Percentiles rank a stretch among this genome's conserved stretches.
Evolutionary conservation across 257 asterid species (phyloP).

Genomic region (Solanum lignicaule): DNA sequence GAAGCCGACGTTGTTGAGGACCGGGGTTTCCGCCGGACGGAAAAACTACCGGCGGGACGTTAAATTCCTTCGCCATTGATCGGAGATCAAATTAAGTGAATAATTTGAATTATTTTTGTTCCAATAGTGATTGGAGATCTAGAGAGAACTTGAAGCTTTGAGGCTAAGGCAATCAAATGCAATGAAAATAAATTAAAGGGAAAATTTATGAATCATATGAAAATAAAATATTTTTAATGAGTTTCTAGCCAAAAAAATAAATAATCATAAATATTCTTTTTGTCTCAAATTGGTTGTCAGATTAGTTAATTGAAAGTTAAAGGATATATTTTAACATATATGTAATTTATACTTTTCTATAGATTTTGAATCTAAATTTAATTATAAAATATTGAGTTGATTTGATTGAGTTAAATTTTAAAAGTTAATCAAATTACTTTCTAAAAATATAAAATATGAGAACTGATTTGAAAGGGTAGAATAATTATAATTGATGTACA

Average conservation of each 20-base stretch:
- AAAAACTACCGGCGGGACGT: slow-evolving; percentile 74
- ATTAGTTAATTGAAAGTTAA: too few species aligned
- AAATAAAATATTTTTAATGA: too few species aligned
- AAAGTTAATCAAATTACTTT: too few species aligned
- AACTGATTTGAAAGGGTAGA: too few species aligned
- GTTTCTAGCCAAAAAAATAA: neutral
- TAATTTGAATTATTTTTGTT: neutral
- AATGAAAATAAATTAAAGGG: neutral
- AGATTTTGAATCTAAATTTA: neutral
- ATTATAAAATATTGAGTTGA: too few species aligned
- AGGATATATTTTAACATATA: too few species aligned
- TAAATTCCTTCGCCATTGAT: slow-evolving; percentile 71
- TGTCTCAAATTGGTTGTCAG: neutral
- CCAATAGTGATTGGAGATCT: neutral
- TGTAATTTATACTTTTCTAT: too few species aligned
- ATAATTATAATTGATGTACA: too few species aligned
- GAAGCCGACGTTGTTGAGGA: slow-evolving; percentile 64
- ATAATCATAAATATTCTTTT: too few species aligned
- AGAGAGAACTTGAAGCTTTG: neutral
- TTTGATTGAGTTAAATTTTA: too few species aligned
- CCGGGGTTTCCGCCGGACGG: slow-evolving; percentile 69
- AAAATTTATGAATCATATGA: neutral
- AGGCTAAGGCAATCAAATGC: neutral
- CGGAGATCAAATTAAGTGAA: slow-evolving; percentile 16
- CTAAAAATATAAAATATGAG: too few species aligned